phyloP scores from a whole-genome alignment of 352 stramenopile genomes.

The Globisporangium okanoganense region DNA sequence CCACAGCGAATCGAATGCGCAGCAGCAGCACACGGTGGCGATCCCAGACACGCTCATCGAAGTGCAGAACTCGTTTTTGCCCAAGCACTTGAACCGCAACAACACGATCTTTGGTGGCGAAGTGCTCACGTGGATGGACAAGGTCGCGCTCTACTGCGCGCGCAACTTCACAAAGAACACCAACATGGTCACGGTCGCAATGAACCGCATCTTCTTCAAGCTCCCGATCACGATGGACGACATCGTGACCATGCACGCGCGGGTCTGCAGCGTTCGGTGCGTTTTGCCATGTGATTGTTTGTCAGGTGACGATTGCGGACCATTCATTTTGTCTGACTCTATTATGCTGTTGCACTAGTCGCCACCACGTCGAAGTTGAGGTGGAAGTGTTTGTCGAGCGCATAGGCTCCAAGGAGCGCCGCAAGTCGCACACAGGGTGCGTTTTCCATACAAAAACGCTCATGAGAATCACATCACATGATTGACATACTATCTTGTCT shows the following conservation, averaged over 20 bases:
- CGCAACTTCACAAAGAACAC: constrained; percentile 26
- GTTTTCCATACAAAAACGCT: not conserved
- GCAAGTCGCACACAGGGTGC: constrained; percentile 27
- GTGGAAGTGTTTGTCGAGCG: constrained; percentile 27
- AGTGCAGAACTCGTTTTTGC: constrained; percentile 68
- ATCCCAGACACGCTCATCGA: constrained; percentile 68
- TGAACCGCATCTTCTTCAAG: constrained; percentile 33
- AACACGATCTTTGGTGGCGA: constrained; percentile 76
- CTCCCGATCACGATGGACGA: constrained; percentile 24
- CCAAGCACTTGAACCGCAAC: constrained; percentile 73
- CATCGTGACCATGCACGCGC: constrained; percentile 27
- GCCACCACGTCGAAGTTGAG: constrained; percentile 25
- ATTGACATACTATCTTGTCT: not conserved
- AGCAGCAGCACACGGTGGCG: constrained; percentile 40
- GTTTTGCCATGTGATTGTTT: constrained; percentile 1
- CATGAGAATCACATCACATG: not conserved
- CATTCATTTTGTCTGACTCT: not conserved
- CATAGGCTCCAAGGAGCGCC: constrained; percentile 18
- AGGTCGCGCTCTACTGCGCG: constrained; percentile 24
- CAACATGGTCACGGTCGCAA: constrained; percentile 23
- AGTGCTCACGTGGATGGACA: constrained; percentile 29
- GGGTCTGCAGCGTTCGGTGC: constrained; percentile 23
- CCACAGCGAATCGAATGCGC: constrained; percentile 29
- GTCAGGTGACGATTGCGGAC: not conserved
- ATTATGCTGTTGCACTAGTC: constrained; percentile 10